Base-by-base conservation (phyloP, 1,284 basidiomycete genomes). In the Ceratobasidium sp. region DNA sequence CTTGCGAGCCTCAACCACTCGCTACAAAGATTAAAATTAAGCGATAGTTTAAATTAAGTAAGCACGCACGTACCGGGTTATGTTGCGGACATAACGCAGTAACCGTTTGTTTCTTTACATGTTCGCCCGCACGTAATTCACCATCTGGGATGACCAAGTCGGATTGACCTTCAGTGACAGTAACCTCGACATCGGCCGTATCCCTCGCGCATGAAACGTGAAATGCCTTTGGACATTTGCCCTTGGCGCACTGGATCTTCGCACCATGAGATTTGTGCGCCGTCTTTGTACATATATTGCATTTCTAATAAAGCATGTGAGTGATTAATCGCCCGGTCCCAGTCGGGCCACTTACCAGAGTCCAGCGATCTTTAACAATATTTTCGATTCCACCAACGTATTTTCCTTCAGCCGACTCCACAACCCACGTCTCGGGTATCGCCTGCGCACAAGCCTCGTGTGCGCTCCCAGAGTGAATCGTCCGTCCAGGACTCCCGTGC, bases 201-300 rank as follows among this genome's bases (percentile, higher is more conserved):
- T 91, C 89, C 40, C 88, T 87, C 0, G 97, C 97, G 84, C 97
- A 99, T 1, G 93, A 94, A 40, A 98, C 93, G 84, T 99, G 97
- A 85, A 95, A 98, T 0, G 97, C 95, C 82, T 95, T 95, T 1
- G 94, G 89, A 83, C 97, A 98, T 86, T 95, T 97, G 78, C 95
- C 95, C 84, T 95, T 95, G 12, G 95, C 95, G 84, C 97, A 98
- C 83, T 98, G 97, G 42, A 98, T 92, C 77, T 97, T 97, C 3
- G 95, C 95, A 5, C 97, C 97, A 80, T 96, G 93, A 9, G 87
- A 88, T 81, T 93, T 94, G 20, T 89, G 85, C 49, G 88, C 88
- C 39, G 86, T 88, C 83, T 92, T 94, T 42, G 89, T 88, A 84
- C 97, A 98, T 4, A 91, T 90, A 13, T 91, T 89, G 84, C 97